phyloP scores from a whole-genome alignment of 306 rosid genomes.

The Crotalaria pallida region DNA sequence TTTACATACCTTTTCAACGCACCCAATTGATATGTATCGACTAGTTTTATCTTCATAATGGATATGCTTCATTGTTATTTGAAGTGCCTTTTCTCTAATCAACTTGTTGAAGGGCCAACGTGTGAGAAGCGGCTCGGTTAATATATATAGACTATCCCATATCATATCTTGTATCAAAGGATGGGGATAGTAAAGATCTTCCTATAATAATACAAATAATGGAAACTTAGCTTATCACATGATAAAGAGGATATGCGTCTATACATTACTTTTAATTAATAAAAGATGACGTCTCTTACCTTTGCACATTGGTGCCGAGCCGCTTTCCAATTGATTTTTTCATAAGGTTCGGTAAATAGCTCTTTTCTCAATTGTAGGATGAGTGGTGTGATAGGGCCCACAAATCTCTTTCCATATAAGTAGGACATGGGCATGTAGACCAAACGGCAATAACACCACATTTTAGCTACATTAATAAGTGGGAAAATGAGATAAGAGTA shows the following conservation, averaged over 20 bases:
- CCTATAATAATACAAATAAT: constrained; percentile 29
- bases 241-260: background rate
- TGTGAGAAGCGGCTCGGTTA: constrained; percentile 55
- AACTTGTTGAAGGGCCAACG: constrained; percentile 67
- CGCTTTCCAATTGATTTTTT: constrained; percentile 49
- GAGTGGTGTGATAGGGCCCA: constrained; percentile 72
- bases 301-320: constrained; percentile 58
- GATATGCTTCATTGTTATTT: constrained; percentile 63
- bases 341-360: constrained; percentile 41
- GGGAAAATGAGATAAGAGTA: background rate
- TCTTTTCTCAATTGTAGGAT: constrained; percentile 56
- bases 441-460: constrained; percentile 80
- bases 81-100: constrained; percentile 50
- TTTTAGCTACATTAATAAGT: constrained; percentile 52
- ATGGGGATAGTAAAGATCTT: constrained; percentile 58
- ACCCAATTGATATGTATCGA: constrained; percentile 56
- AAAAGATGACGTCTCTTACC: constrained; percentile 18
- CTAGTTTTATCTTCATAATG: constrained; percentile 74
- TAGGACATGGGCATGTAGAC: constrained; percentile 75
- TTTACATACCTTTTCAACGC: constrained; percentile 50
- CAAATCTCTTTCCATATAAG: constrained; percentile 71
- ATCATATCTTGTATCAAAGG: constrained; percentile 54
- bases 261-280: background rate
- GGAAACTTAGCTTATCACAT: background rate
- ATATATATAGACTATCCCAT: constrained; percentile 63